phyloP scores from a whole-genome alignment of 2,329 filamentous ascomycete species.

The Clarireedia homoeocarpa region DNA sequence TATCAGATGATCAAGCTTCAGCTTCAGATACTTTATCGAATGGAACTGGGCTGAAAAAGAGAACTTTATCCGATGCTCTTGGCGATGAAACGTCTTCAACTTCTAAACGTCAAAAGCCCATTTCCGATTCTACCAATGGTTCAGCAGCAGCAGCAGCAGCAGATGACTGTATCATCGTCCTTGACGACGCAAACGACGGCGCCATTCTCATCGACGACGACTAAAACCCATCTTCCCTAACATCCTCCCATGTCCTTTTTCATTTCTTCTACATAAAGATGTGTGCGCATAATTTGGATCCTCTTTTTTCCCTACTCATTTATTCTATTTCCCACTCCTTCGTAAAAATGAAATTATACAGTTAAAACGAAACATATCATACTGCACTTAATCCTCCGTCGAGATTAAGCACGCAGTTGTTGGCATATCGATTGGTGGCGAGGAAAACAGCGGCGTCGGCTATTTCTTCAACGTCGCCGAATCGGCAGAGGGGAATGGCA shows the following conservation, averaged over 20 bases:
- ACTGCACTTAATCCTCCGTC: constrained; percentile 74
- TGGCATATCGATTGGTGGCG: constrained; percentile 70
- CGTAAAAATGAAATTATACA: no score
- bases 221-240: constrained; percentile 1
- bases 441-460: constrained; percentile 78
- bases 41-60: constrained; percentile 23
- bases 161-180: constrained; percentile 27
- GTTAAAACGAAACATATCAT: constrained; percentile 30
- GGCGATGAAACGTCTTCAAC: constrained; percentile 12
- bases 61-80: constrained; percentile 20
- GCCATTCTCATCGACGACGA: constrained; percentile 62
- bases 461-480: constrained; percentile 63
- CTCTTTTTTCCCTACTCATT: not conserved
- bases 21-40: not conserved
- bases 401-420: constrained; percentile 79
- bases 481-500: constrained; percentile 56
- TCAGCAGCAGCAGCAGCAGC: constrained; percentile 10
- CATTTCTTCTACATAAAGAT: not conserved
- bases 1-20: not conserved
- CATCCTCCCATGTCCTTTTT: not conserved
- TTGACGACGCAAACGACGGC: constrained; percentile 39
- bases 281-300: not conserved
- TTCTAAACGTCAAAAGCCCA: constrained; percentile 27
- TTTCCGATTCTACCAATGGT: constrained; percentile 32
- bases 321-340: not conserved